A percentile compares a stretch with the other conserved stretches of the same genome.
These are phyloP conservation scores for Pythium scleroteichum DNA, from an alignment of 352 stramenopile genomes.

Conservation along the genomic window DNA sequence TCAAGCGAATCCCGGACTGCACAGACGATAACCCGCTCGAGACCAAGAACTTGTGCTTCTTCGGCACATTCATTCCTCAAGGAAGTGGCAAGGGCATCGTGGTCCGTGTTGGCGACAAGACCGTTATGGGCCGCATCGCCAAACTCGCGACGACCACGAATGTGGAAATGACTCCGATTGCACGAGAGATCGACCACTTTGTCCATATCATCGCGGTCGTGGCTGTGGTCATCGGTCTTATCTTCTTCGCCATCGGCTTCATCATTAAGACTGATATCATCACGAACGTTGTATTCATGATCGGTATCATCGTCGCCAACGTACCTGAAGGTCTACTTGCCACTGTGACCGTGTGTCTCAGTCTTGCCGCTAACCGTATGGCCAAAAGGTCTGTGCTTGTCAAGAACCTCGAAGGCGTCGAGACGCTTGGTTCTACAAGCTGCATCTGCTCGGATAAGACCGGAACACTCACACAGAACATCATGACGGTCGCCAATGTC, in stretches of 20 bases:
- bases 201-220: conserved; percentile 54
- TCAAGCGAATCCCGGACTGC: conserved; percentile 79
- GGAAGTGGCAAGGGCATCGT: conserved; percentile 69
- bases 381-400: conserved; percentile 73
- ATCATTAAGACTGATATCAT: conserved; percentile 48
- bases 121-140: conserved; percentile 82
- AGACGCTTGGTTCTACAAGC: conserved; percentile 81
- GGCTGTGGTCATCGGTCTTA: conserved; percentile 41
- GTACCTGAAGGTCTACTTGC: conserved; percentile 82
- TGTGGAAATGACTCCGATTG: conserved; percentile 43
- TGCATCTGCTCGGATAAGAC: conserved; percentile 93
- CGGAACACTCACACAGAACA: conserved; percentile 86
- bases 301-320: conserved; percentile 93
- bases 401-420: conserved; percentile 82
- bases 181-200: conserved; percentile 53
- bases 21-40: conserved; percentile 79
- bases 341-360: conserved; percentile 83
- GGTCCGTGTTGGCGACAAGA: conserved; percentile 72
- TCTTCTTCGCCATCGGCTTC: conserved; percentile 54
- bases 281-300: conserved; percentile 88
- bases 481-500: conserved; percentile 87
- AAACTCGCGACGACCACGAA: conserved; percentile 48
- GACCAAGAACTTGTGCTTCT: conserved; percentile 85
- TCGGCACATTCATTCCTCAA: conserved; percentile 77
- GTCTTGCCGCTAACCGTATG: conserved; percentile 75